These are phyloP conservation scores for Russula olivacea DNA, from an alignment of 768 basidiomycete species.

Conservation along the genomic window DNA sequence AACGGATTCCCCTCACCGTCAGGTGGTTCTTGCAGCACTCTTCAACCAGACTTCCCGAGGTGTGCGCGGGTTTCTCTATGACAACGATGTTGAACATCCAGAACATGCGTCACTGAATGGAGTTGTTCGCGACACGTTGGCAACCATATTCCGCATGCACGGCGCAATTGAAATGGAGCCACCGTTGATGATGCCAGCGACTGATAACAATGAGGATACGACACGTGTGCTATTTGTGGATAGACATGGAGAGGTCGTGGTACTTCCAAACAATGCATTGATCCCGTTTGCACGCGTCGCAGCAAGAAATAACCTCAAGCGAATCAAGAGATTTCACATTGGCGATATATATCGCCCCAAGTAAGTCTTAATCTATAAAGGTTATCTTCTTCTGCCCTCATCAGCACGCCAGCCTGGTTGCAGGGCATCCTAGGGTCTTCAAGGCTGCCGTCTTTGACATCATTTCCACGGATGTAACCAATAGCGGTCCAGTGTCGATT, in stretches of 20 bases:
- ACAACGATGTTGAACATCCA: conserved; percentile 58
- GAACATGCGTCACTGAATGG: conserved; percentile 67
- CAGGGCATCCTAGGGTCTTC: conserved; percentile 65
- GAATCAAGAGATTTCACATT: conserved; percentile 83
- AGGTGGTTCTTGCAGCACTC: conserved; percentile 67
- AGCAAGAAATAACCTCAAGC: conserved; percentile 53
- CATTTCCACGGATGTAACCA: conserved; percentile 63
- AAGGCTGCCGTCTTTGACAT: conserved; percentile 83
- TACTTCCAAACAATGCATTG: conserved; percentile 65
- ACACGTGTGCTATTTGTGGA: conserved; percentile 73
- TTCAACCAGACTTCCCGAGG: conserved; percentile 68
- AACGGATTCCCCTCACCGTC: conserved; percentile 74
- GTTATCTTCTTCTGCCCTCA: conserved; percentile 6
- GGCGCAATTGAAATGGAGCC: conserved; percentile 87
- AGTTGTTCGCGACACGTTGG: conserved; percentile 70
- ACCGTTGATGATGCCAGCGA: conserved; percentile 72
- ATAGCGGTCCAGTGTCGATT: conserved; percentile 60
- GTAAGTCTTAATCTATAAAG: conserved; percentile 35
- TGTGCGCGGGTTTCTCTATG: conserved; percentile 67
- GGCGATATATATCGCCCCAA: conserved; percentile 64
- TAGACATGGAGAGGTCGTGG: conserved; percentile 68
- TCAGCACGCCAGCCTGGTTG: conserved; percentile 41
- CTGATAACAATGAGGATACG: conserved; percentile 55
- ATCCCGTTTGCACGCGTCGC: conserved; percentile 78
- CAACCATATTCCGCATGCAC: conserved; percentile 77